These are phyloP conservation scores for Chaetomium strumarium DNA, from an alignment of 2,329 filamentous ascomycete genomes.

Conservation along the genomic window DNA sequence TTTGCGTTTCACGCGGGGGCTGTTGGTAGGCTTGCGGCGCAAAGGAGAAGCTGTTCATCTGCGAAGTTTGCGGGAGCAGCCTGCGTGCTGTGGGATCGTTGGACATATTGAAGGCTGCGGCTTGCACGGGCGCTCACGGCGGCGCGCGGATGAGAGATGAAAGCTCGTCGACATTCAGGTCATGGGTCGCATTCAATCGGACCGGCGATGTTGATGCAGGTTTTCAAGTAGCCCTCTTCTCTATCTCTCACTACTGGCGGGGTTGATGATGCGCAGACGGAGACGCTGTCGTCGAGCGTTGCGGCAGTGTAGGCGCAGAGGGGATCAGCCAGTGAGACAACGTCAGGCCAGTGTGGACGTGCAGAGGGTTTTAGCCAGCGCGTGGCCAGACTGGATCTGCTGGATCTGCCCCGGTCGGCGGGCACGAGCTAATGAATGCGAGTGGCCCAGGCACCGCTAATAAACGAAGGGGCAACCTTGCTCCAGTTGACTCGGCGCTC, in stretches of 20 bases:
- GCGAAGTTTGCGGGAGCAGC: constrained; percentile 59
- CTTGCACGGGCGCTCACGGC: constrained; percentile 20
- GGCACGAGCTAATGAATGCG: constrained; percentile 9
- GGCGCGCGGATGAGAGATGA: constrained; percentile 10
- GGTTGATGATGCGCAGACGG: constrained; percentile 3
- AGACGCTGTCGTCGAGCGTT: constrained; percentile 8
- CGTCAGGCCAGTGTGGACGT: constrained; percentile 12
- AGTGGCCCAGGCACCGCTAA: constrained; percentile 6
- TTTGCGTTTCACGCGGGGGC: constrained; percentile 69
- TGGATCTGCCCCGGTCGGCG: constrained; percentile 8
- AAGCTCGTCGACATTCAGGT: constrained; percentile 17
- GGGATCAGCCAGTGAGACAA: not conserved
- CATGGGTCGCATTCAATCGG: constrained; percentile 3
- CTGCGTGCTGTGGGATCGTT: constrained; percentile 56
- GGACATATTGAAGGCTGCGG: constrained; percentile 46
- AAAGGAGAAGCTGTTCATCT: constrained; percentile 73
- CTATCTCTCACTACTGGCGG: not conserved
- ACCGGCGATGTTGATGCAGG: not conserved
- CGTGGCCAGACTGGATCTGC: constrained; percentile 7
- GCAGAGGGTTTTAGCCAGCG: constrained; percentile 18
- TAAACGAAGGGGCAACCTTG: constrained; percentile 17
- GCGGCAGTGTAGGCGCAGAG: constrained; percentile 4
- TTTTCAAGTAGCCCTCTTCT: not conserved
- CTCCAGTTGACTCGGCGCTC: constrained; percentile 5
- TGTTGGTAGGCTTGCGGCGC: constrained; percentile 54